Base-by-base conservation (phyloP, 2,329 filamentous ascomycete species). In the Penicillium glabrum region DNA sequence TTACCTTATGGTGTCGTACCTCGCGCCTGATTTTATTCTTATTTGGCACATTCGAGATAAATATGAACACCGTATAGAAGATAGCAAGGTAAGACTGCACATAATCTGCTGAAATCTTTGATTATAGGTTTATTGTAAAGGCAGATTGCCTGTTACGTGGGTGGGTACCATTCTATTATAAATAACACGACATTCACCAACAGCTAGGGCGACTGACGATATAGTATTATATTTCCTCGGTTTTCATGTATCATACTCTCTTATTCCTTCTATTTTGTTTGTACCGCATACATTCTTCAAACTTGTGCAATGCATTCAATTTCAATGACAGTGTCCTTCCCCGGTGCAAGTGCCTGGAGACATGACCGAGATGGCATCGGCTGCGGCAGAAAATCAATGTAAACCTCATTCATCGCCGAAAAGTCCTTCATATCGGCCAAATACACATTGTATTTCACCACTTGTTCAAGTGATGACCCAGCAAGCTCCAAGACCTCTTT, bases 361-460 rank as follows among this genome's bases (percentile, higher is more conserved):
- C 75, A 78, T 8, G 76, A 77, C 10, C 76, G 67, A 7, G 75
- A 74, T 19, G 76, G 76, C 75, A 77, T 77, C 2, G 75, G 75
- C 62, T 75, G 62, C 11, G 75, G 75, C 6, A 77, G 61, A 41
- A 77, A 77, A 1, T 74, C 73, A 50, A 77, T 67, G 54, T 70
- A 70, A 4, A 59, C 68, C 46, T 69, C 66, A 50, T 63, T 63
- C 61, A 63, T 63, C 13, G 59, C 59, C 14, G 59, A 54, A 14
- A 63, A 63, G 67, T 88, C 78, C 50, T 80, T 76, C 84, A 88
- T 88, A 56, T 80, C 80, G 3, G 81, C 82, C 9, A 89, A 69
- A 67, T 84, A 89, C 35, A 88, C 77, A 65, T 87, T 88, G 64
- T 85, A 80, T 71, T 88, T 87, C 69, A 88, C 80, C 0, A 83